Conservation (phyloP, 352 stramenopile genomes). For the Pythium monospermum region DNA sequence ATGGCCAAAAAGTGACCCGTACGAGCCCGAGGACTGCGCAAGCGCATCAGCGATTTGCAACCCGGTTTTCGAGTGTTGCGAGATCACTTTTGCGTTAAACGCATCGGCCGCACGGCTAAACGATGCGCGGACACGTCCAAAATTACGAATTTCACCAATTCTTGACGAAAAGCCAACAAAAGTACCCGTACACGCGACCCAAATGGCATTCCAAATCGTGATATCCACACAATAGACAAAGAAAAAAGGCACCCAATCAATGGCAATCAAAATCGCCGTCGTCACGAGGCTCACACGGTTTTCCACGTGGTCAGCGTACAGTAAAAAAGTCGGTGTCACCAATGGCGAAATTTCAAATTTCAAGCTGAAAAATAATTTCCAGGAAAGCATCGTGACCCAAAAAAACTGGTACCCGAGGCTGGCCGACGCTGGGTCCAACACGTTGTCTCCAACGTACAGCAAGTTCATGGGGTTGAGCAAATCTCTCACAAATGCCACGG, state of each 20-base stretch:
- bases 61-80: conserved; percentile 69
- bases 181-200: conserved; percentile 95
- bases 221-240: conserved; percentile 98
- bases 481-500: conserved; percentile 65
- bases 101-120: conserved; percentile 85
- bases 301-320: conserved; percentile 95
- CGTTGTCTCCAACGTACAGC: conserved; percentile 95
- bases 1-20: conserved; percentile 27
- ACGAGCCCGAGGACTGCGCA: conserved; percentile 18
- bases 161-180: conserved; percentile 95
- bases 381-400: conserved; percentile 92
- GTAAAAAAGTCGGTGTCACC: conserved; percentile 92
- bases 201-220: conserved; percentile 98
- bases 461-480: conserved; percentile 95
- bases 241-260: conserved; percentile 97
- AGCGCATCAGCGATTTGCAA: conserved; percentile 25
- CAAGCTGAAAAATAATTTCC: conserved; percentile 98
- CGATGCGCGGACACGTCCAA: conserved; percentile 72
- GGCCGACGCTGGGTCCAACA: conserved; percentile 90
- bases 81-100: conserved; percentile 86
- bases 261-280: conserved; percentile 87
- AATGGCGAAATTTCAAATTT: conserved; percentile 97
- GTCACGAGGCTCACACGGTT: conserved; percentile 80
- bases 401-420: conserved; percentile 93
- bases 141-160: conserved; percentile 96